phyloP scores from a whole-genome alignment of 495 filamentous ascomycete genomes.

The Talaromyces adpressus region DNA sequence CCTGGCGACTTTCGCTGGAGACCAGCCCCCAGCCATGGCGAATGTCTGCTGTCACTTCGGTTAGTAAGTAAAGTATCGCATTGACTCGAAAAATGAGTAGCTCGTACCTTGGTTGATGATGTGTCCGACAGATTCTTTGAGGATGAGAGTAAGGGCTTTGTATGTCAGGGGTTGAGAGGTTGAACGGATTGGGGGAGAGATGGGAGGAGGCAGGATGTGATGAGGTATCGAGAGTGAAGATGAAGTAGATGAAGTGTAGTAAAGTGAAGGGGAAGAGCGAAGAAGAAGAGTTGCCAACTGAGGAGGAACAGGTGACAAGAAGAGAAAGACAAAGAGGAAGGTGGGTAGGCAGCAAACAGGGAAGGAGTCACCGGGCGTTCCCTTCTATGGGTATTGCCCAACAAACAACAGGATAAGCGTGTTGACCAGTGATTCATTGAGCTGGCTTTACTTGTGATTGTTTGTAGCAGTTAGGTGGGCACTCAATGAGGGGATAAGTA shows the following conservation, averaged over 20 bases:
- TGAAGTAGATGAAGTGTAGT: background rate
- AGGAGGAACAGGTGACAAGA: background rate
- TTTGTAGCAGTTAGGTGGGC: background rate
- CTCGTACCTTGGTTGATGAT: background rate
- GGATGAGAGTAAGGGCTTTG: background rate
- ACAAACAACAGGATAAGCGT: background rate
- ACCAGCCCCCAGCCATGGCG: slow-evolving; percentile 6
- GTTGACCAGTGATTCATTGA: background rate
- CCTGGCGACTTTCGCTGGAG: background rate
- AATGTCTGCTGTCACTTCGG: background rate
- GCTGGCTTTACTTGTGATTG: background rate
- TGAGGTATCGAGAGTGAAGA: background rate
- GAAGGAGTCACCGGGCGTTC: background rate
- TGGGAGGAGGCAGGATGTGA: background rate
- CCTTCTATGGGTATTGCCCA: background rate
- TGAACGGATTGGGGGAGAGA: background rate
- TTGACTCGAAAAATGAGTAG: background rate
- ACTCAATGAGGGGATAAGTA: background rate
- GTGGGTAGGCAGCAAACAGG: background rate
- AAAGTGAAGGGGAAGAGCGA: too few relatives aligned
- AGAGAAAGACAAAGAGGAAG: background rate
- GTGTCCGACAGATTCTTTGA: background rate
- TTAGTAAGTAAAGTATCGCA: background rate
- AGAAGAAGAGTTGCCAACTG: background rate
- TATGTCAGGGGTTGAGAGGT: background rate